Base-by-base conservation (phyloP, 2,329 filamentous ascomycete genomes). In the Monosporascus sp. region DNA sequence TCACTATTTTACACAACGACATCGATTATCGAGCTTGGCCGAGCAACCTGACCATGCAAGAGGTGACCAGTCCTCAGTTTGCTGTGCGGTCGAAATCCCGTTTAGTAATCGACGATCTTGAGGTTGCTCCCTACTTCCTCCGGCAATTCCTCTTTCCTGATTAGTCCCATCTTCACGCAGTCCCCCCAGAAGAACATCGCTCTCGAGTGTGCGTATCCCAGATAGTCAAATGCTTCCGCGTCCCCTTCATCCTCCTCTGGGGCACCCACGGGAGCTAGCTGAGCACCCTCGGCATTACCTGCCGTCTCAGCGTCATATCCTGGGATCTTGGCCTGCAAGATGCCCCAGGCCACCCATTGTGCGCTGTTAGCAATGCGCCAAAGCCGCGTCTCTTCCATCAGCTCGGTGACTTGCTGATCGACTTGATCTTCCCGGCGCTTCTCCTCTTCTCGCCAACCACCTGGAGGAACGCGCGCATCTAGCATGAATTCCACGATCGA, bases 111-210 rank as follows among this genome's bases (percentile, higher is more conserved):
- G 24, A 94, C 80, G 57, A 81, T 72, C 77, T 93, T 95, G 55
- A 95, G 66, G 65, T 78, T 80, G 49, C 72, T 68, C 60, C 79
- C 74, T 64, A 96, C 65, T n/a, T 77, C 76, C 59, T 81, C 78
- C 0, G 91, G 91, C 59, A 99, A 72, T 24, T 97, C 91, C 60
- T 92, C 87, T 56, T 78, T 70, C 67, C 80, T 84, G 40, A 94
- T 78, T 40, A 99, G 72, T 0, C 91, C 91, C 70, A 96, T 71
- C 52, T 79, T 75, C 52, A 97, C 74, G 50, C 91, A 85, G 73
- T 99, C 94, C 1, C 91, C 92, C 89, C 93, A 95, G 73, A 99
- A 94, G 72, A 97, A 94, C 74, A 94, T 78, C 0, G 91, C 92
- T 15, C 94, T 80, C 60, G 97, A 89, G 71, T 96, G 90, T 7